Conservation (phyloP, 805 yeast species). For the Blastobotrys terrestris region DNA sequence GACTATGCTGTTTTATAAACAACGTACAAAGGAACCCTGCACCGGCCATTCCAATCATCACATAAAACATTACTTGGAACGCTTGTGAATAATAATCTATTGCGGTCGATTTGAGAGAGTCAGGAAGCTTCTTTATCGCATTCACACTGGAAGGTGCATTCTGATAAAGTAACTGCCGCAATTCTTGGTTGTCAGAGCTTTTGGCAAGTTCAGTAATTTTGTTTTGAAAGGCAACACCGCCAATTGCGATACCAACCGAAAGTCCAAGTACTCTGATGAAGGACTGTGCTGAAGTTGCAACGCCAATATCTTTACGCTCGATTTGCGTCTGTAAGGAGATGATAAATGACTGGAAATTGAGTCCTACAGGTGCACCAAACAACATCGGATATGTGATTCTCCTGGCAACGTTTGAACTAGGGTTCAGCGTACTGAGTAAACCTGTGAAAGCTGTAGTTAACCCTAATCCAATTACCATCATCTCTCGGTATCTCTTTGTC, state of each 20-base stretch:
- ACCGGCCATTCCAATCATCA: constrained; percentile 17
- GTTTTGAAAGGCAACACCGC: constrained; percentile 39
- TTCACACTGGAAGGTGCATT: constrained; percentile 18
- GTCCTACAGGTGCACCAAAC: constrained; percentile 44
- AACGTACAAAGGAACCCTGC: constrained; percentile 14
- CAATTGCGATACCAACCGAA: constrained; percentile 41
- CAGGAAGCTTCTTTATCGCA: constrained; percentile 13
- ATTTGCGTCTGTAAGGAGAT: constrained; percentile 47
- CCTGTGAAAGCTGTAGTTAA: constrained; percentile 42
- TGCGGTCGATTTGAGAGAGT: constrained; percentile 9
- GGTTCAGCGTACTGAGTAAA: constrained; percentile 36
- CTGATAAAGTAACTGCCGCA: constrained; percentile 12
- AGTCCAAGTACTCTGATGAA: constrained; percentile 35
- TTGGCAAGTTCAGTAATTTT: constrained; percentile 32
- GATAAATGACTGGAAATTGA: constrained; percentile 42
- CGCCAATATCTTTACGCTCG: constrained; percentile 42
- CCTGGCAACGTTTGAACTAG: constrained; percentile 32
- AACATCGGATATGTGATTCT: constrained; percentile 43
- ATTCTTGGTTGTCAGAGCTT: constrained; percentile 4
- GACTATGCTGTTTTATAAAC: constrained; percentile 19
- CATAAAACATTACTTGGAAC: constrained; percentile 17
- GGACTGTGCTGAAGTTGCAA: constrained; percentile 42
- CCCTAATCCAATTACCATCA: constrained; percentile 33
- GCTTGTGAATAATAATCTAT: constrained; percentile 16
- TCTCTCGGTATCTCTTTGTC: constrained; percentile 40